Evolutionary conservation across 306 rosid species (phyloP).

Genomic region (Herpetospermum pedunculosum): DNA sequence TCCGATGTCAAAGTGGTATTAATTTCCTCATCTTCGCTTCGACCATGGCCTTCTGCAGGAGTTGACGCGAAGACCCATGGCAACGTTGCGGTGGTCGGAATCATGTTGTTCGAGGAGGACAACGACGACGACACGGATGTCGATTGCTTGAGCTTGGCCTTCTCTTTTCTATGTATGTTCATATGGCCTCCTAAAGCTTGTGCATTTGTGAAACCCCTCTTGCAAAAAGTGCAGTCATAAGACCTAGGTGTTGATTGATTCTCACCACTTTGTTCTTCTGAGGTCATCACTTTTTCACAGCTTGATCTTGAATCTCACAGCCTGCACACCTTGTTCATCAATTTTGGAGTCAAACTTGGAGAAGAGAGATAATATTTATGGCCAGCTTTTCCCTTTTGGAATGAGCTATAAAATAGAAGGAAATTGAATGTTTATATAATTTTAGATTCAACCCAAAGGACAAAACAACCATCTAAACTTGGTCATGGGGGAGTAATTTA

Average conservation of each 20-base stretch:
- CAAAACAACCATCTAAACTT: conserved; percentile 19
- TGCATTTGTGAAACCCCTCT: conserved; percentile 81
- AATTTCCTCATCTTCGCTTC: not conserved
- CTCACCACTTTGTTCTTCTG: not conserved
- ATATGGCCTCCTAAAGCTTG: conserved; percentile 92
- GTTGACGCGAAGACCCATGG: not conserved
- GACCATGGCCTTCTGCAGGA: not conserved
- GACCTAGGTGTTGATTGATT: conserved; percentile 18
- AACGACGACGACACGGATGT: not conserved
- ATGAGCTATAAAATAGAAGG: conserved; percentile 3
- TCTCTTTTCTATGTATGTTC: conserved; percentile 80
- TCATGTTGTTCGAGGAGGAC: not conserved
- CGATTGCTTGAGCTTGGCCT: conserved; percentile 53
- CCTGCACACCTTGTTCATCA: conserved; percentile 4
- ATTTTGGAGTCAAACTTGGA: not conserved
- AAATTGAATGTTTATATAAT: not conserved
- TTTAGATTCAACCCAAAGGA: conserved; percentile 27
- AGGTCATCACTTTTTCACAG: not conserved
- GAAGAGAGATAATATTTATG: not conserved
- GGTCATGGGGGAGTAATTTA: conserved; percentile 5
- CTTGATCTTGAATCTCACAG: not conserved
- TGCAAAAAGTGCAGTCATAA: conserved; percentile 71
- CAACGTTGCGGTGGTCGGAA: not conserved
- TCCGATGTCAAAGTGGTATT: not conserved
- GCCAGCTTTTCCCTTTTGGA: not conserved